Percentiles rank a stretch among this genome's conserved stretches.
phyloP scores from a whole-genome alignment of 208 protist genomes.

The Leishmania martiniquensis region DNA sequence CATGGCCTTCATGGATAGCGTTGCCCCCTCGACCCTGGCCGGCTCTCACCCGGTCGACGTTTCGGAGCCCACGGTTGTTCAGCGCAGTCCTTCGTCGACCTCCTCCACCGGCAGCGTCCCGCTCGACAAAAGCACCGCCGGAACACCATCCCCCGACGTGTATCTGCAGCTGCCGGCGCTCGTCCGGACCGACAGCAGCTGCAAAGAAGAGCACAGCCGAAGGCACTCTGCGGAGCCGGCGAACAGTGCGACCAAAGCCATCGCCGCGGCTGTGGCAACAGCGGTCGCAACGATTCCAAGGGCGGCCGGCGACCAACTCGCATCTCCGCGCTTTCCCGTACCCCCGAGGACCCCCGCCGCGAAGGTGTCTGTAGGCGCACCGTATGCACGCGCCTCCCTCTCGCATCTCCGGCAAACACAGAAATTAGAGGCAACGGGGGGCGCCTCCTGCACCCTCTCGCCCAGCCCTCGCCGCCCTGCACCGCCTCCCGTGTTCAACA shows the following conservation, averaged over 20 bases:
- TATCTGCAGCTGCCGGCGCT: conserved; percentile 11
- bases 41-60: not conserved
- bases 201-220: conserved; percentile 5
- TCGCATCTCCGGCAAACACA: not conserved
- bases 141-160: not conserved
- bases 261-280: not conserved
- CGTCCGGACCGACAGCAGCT: conserved; percentile 5
- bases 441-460: not conserved
- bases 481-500: not conserved
- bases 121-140: not conserved
- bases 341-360: not conserved
- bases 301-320: not conserved
- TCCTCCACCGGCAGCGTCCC: not conserved
- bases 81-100: not conserved
- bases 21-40: not conserved
- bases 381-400: not conserved
- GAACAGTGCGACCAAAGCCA: conserved; percentile 1
- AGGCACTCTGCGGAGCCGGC: not conserved
- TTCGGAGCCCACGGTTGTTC: not conserved
- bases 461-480: not conserved
- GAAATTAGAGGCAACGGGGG: not conserved
- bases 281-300: not conserved
- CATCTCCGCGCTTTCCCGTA: not conserved
- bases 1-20: not conserved
- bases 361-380: not conserved